Evolutionary conservation across 2,329 filamentous ascomycete genomes (phyloP).

Genomic region (Alternaria arbusti): DNA sequence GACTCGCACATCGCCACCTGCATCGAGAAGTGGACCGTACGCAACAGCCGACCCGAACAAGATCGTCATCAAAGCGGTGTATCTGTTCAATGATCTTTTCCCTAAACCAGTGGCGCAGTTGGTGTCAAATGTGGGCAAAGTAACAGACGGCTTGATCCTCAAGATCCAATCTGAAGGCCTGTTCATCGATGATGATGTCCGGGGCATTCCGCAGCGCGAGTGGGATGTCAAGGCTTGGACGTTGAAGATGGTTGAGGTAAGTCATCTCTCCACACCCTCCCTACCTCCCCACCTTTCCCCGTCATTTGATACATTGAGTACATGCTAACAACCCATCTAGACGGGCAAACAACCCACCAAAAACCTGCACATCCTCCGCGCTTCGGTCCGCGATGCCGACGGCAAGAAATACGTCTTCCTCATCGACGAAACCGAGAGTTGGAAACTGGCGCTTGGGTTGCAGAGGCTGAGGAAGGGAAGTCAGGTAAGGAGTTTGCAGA

Average conservation of each 20-base stretch:
- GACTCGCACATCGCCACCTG: constrained; percentile 80
- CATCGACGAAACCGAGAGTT: constrained; percentile 64
- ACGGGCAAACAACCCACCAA: constrained; percentile 54
- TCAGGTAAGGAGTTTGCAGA: constrained; percentile 61
- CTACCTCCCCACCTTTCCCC: not conserved
- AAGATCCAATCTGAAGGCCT: constrained; percentile 92
- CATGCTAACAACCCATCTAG: constrained; percentile 31
- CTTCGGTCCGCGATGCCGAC: constrained; percentile 64
- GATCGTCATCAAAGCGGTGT: constrained; percentile 93
- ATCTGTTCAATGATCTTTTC: constrained; percentile 88
- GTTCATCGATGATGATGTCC: constrained; percentile 96
- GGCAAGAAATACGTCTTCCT: constrained; percentile 68
- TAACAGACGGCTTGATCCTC: constrained; percentile 91
- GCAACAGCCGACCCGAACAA: constrained; percentile 91
- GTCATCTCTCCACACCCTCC: too few relatives aligned
- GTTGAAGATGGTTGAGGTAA: constrained; percentile 80
- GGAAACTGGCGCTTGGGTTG: constrained; percentile 67
- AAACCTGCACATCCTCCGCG: constrained; percentile 61
- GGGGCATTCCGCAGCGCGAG: constrained; percentile 89
- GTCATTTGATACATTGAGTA: not conserved
- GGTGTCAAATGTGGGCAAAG: constrained; percentile 79
- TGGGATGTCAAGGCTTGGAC: constrained; percentile 99
- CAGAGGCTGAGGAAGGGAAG: constrained; percentile 62
- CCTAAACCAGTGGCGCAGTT: constrained; percentile 91
- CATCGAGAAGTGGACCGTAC: constrained; percentile 79